phyloP scores from a whole-genome alignment of 805 yeast species.

The Starmerella floricola region DNA sequence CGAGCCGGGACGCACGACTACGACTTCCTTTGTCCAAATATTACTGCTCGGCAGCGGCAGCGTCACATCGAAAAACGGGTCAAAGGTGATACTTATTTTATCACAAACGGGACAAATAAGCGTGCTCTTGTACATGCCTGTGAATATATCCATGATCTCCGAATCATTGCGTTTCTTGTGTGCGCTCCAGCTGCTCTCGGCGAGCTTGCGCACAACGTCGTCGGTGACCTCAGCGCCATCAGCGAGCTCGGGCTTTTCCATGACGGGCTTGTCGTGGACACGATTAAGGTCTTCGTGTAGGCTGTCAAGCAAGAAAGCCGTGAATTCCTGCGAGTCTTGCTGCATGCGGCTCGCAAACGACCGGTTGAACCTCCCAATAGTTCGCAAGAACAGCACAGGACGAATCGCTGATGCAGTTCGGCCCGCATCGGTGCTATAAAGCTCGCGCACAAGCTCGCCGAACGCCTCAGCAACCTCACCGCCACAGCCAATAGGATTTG shows the following conservation, averaged over 20 bases:
- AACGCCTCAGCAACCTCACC: constrained; percentile 75
- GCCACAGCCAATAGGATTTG: constrained; percentile 73
- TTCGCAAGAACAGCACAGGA: constrained; percentile 67
- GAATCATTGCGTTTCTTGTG: constrained; percentile 78
- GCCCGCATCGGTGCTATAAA: constrained; percentile 37
- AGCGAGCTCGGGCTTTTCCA: constrained; percentile 70
- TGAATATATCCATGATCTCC: constrained; percentile 69
- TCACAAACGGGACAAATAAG: constrained; percentile 75
- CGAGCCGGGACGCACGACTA: constrained; percentile 40
- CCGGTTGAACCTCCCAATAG: constrained; percentile 66
- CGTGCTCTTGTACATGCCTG: constrained; percentile 84
- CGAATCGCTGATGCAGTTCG: constrained; percentile 30
- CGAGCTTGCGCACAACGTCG: constrained; percentile 46
- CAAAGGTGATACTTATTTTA: constrained; percentile 76
- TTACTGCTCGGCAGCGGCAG: constrained; percentile 67
- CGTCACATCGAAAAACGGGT: constrained; percentile 84
- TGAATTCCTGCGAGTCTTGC: constrained; percentile 88
- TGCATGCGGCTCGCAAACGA: constrained; percentile 73
- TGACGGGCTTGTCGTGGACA: constrained; percentile 66
- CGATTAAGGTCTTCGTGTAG: constrained; percentile 87
- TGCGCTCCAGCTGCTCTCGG: constrained; percentile 65
- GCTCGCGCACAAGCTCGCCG: constrained; percentile 49
- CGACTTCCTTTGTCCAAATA: constrained; percentile 56
- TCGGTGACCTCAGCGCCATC: constrained; percentile 48
- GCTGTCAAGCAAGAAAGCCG: constrained; percentile 77